Evolutionary conservation across 352 stramenopile species (phyloP).

Genomic region (Globisporangium uncinulatum): DNA sequence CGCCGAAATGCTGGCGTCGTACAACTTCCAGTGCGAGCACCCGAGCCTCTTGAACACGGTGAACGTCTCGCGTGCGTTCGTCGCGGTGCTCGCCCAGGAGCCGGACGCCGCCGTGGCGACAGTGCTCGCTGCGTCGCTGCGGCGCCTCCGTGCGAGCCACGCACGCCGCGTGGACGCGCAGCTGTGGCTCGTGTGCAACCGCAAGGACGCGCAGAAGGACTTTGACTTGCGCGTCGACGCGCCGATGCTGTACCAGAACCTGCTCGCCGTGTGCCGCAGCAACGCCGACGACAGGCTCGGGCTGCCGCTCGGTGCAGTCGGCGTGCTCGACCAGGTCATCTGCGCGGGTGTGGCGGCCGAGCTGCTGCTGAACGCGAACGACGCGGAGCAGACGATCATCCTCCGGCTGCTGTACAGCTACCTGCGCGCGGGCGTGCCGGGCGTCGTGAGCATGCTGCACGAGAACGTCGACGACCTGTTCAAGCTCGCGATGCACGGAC

Average conservation of each 20-base stretch:
- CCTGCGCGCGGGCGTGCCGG: not conserved
- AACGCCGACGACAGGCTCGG: not conserved
- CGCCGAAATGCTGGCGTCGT: not conserved
- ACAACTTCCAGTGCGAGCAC: not conserved
- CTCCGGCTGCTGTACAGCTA: not conserved
- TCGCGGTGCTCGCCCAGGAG: not conserved
- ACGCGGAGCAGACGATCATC: not conserved
- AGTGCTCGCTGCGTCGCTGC: not conserved
- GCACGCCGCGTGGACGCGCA: not conserved
- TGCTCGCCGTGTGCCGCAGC: slow-evolving; percentile 1
- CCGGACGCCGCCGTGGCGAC: not conserved
- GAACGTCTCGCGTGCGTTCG: not conserved
- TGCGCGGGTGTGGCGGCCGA: not conserved
- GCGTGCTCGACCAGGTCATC: not conserved
- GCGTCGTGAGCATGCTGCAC: not conserved
- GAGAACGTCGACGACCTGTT: not conserved
- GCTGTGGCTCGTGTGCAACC: not conserved
- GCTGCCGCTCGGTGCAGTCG: not conserved
- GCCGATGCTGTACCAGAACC: slow-evolving; percentile 4
- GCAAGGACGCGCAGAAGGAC: not conserved
- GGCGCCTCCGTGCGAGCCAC: not conserved
- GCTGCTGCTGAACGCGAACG: not conserved
- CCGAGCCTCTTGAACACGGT: not conserved
- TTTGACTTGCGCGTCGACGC: not conserved
- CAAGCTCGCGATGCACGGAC: not conserved